phyloP scores from a whole-genome alignment of 2,329 filamentous ascomycete genomes.

The Fusarium domesticum region DNA sequence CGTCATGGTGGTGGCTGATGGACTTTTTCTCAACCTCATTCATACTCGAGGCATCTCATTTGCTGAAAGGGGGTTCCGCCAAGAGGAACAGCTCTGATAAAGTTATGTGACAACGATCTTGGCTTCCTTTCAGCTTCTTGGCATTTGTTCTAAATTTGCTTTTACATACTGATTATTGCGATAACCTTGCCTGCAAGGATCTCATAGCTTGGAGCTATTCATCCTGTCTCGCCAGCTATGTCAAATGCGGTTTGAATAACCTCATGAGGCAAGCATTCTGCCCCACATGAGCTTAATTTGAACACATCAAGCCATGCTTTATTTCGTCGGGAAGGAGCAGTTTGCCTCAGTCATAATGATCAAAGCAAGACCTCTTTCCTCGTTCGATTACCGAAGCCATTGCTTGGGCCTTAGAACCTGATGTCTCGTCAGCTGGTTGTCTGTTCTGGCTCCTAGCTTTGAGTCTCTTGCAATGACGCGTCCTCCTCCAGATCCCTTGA shows the following conservation, averaged over 20 bases:
- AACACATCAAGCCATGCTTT: background rate
- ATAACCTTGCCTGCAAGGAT: slow-evolving; percentile 4
- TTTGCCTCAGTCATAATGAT: background rate
- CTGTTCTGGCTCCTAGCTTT: no score
- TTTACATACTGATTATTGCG: background rate
- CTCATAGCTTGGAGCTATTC: slow-evolving; percentile 6
- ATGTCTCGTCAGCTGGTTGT: background rate
- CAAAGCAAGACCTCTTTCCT: background rate
- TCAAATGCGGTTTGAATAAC: background rate
- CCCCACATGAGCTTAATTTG: background rate
- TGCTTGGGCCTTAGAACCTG: background rate
- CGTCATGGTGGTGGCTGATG: slow-evolving; percentile 24
- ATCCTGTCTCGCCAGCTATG: background rate
- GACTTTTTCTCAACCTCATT: slow-evolving; percentile 7
- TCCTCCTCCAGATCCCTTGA: background rate
- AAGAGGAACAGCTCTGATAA: slow-evolving; percentile 7
- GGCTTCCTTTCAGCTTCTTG: slow-evolving; percentile 2
- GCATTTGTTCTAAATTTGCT: slow-evolving; percentile 8
- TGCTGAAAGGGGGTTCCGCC: slow-evolving; percentile 3
- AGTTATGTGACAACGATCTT: slow-evolving; percentile 1
- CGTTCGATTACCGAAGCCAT: background rate
- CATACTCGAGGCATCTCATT: background rate
- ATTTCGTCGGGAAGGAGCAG: background rate
- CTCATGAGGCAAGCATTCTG: background rate
- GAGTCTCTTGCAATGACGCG: background rate